Percentiles rank a stretch among this genome's conserved stretches.
These are phyloP conservation scores for Cunninghamia lanceolata DNA, from an alignment of 75 land plant genomes.

Conservation along the genomic window DNA sequence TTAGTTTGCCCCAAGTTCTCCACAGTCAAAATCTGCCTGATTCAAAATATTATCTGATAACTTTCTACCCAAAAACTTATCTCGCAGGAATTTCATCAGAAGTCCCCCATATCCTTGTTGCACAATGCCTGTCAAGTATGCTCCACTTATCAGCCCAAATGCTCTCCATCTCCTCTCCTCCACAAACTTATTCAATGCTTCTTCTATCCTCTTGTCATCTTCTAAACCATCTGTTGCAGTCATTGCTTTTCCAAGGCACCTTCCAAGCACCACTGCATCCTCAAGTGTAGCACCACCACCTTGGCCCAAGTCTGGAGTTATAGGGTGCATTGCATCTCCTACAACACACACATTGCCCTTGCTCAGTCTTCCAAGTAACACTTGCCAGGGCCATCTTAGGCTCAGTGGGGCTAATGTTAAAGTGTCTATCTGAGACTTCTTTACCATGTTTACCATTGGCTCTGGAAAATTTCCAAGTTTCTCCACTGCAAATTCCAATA, in stretches of 20 bases:
- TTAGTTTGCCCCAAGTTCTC: constrained; percentile 9
- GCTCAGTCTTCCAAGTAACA: constrained; percentile 25
- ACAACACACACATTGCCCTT: constrained; percentile 57
- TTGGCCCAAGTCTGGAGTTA: constrained; percentile 67
- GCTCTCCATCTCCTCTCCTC: constrained; percentile 23
- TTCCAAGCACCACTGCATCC: constrained; percentile 54
- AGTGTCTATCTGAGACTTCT: constrained; percentile 24
- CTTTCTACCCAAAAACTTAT: constrained; percentile 18
- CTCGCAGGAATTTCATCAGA: constrained; percentile 16
- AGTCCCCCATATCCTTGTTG: constrained; percentile 21
- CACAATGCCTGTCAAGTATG: constrained; percentile 23
- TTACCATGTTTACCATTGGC: background rate
- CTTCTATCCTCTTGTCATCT: constrained; percentile 12
- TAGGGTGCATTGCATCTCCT: constrained; percentile 66
- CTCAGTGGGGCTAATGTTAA: constrained; percentile 19
- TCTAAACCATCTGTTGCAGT: constrained; percentile 3
- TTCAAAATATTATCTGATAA: background rate
- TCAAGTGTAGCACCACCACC: constrained; percentile 59
- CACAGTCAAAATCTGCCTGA: constrained; percentile 28
- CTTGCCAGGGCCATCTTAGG: constrained; percentile 38
- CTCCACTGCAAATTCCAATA: constrained; percentile 19
- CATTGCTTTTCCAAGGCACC: constrained; percentile 21
- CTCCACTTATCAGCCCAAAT: constrained; percentile 2
- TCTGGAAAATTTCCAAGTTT: constrained; percentile 14
- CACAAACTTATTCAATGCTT: constrained; percentile 16